phyloP scores from a whole-genome alignment of 805 yeast genomes.

The Pichia sporocuriosa region DNA sequence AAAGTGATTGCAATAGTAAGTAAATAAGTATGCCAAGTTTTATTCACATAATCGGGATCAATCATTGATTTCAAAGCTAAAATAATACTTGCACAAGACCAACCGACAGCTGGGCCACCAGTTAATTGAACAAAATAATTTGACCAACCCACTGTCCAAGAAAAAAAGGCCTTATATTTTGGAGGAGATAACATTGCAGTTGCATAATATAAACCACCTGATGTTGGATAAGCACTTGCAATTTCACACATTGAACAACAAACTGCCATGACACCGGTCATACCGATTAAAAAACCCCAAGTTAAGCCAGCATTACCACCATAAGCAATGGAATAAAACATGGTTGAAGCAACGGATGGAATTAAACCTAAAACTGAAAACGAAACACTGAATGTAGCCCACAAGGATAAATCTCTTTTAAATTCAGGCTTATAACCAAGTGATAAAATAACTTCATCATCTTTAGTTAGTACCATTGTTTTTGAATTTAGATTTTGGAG shows the following conservation, averaged over 20 bases:
- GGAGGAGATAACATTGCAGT: constrained; percentile 55
- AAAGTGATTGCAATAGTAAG: constrained; percentile 44
- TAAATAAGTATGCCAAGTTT: constrained; percentile 43
- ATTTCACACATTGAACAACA: constrained; percentile 58
- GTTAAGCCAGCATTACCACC: constrained; percentile 57
- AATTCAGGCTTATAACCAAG: constrained; percentile 55
- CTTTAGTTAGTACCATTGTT: neutral
- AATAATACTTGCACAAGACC: constrained; percentile 48
- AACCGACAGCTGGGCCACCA: constrained; percentile 52
- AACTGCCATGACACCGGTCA: constrained; percentile 47
- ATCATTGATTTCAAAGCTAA: constrained; percentile 41
- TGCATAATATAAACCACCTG: constrained; percentile 66
- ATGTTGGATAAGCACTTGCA: constrained; percentile 56
- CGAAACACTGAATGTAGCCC: constrained; percentile 35
- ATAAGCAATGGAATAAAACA: constrained; percentile 51
- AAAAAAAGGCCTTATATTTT: constrained; percentile 41
- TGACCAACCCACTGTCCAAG: constrained; percentile 58
- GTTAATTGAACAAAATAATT: constrained; percentile 60
- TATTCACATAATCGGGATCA: constrained; percentile 35
- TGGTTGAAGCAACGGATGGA: constrained; percentile 57
- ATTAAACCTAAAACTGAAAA: constrained; percentile 57
- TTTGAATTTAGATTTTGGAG: too few species aligned
- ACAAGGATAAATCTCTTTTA: constrained; percentile 46
- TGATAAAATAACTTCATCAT: constrained; percentile 28
- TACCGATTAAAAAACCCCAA: constrained; percentile 52